Conservation (phyloP, 2,329 filamentous ascomycete species). For the Aplosporella prunicola region DNA sequence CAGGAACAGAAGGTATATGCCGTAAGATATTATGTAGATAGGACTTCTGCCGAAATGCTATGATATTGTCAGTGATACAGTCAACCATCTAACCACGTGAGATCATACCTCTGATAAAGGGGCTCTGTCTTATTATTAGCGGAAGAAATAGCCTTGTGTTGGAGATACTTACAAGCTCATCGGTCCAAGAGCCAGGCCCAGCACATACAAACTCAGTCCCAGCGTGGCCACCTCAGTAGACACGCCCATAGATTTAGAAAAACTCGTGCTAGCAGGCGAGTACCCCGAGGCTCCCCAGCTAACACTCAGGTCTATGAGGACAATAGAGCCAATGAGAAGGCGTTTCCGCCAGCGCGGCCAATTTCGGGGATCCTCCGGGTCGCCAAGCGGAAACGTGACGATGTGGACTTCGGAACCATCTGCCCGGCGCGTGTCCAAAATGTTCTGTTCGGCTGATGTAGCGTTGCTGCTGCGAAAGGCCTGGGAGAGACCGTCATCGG, state of each 20-base stretch:
- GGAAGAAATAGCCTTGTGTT: conserved; percentile 17
- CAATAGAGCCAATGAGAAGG: conserved; percentile 26
- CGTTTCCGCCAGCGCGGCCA: conserved; percentile 26
- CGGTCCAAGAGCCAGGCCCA: conserved; percentile 36
- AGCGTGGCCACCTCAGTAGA: conserved; percentile 34
- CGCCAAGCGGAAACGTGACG: conserved; percentile 15
- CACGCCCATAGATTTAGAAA: conserved; percentile 33
- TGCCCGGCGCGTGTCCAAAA: neutral
- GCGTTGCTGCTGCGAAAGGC: no score
- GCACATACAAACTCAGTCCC: conserved; percentile 38
- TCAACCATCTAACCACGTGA: neutral
- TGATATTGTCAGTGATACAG: conserved; percentile 1
- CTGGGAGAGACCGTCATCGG: no score
- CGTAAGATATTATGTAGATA: conserved; percentile 36
- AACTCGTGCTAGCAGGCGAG: conserved; percentile 35
- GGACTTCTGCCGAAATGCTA: conserved; percentile 35
- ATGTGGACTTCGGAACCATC: conserved; percentile 15
- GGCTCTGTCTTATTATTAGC: conserved; percentile 13
- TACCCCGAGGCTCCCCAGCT: conserved; percentile 40
- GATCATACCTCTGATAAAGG: conserved; percentile 23
- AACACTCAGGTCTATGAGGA: conserved; percentile 27
- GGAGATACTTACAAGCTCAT: conserved; percentile 22
- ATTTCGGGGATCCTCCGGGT: conserved; percentile 26
- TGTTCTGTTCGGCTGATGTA: neutral
- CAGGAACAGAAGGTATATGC: conserved; percentile 34